Evolutionary conservation across 495 filamentous ascomycete genomes (phyloP).

Genomic region (Tuber calosporum): DNA sequence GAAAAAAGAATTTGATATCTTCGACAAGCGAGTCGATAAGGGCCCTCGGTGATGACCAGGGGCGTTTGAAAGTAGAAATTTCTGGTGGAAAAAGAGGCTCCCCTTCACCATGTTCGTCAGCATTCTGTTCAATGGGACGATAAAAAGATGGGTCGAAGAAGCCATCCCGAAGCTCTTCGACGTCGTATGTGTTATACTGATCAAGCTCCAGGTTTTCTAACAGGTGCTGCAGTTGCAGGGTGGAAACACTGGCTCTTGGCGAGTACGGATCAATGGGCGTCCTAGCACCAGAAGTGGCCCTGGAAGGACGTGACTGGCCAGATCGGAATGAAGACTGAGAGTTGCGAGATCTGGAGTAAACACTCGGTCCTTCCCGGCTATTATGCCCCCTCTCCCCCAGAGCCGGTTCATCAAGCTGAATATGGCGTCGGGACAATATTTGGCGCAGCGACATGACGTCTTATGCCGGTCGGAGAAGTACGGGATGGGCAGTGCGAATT

Average conservation of each 20-base stretch:
- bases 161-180: slow-evolving; percentile 52
- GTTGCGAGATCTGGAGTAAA: slow-evolving; percentile 25
- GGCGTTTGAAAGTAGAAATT: slow-evolving; percentile 13
- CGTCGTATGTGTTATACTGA: slow-evolving; percentile 49
- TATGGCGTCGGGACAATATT: slow-evolving; percentile 17
- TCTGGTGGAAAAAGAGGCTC: slow-evolving; percentile 13
- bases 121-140: slow-evolving; percentile 45
- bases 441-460: neutral
- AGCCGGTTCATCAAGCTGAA: slow-evolving; percentile 32
- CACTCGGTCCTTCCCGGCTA: slow-evolving; percentile 18
- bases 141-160: slow-evolving; percentile 56
- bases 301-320: slow-evolving; percentile 19
- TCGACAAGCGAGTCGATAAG: slow-evolving; percentile 42
- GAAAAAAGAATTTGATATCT: slow-evolving; percentile 44
- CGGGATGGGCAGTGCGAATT: neutral
- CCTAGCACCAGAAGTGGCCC: slow-evolving; percentile 30
- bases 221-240: slow-evolving; percentile 45
- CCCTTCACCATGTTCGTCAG: slow-evolving; percentile 17
- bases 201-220: slow-evolving; percentile 44
- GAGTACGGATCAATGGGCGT: slow-evolving; percentile 36
- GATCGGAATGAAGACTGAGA: slow-evolving; percentile 34
- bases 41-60: slow-evolving; percentile 39
- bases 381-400: slow-evolving; percentile 18
- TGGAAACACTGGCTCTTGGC: slow-evolving; percentile 37
- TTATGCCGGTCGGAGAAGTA: neutral